phyloP scores from a whole-genome alignment of 352 stramenopile species.

The Pythium brachiatum region DNA sequence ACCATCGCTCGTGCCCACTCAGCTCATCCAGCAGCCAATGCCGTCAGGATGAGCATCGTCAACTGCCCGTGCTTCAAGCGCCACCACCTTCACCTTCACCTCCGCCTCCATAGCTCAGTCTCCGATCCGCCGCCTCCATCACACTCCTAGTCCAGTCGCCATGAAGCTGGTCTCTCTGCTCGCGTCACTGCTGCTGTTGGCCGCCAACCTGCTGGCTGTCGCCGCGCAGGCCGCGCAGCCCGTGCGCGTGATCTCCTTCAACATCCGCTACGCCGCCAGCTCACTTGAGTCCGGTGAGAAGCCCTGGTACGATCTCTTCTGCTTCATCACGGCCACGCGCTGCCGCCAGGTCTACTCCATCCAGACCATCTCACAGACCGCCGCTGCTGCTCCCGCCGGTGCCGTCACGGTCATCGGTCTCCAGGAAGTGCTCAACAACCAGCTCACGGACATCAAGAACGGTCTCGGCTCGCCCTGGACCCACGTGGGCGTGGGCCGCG shows the following conservation, averaged over 20 bases:
- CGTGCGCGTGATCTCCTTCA: constrained; percentile 19
- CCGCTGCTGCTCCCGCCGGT: constrained; percentile 3
- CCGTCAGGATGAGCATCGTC: too few relatives aligned
- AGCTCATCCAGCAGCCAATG: too few relatives aligned
- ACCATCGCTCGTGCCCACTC: too few relatives aligned
- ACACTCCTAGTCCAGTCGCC: background rate
- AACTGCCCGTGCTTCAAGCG: too few relatives aligned
- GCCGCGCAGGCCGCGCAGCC: constrained; percentile 6
- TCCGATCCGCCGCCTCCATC: background rate
- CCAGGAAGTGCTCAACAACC: constrained; percentile 20
- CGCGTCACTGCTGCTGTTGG: constrained; percentile 6
- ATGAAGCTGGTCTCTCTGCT: constrained; percentile 12
- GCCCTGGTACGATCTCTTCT: constrained; percentile 22
- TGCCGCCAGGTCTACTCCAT: constrained; percentile 14
- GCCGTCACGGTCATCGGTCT: constrained; percentile 21
- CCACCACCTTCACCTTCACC: background rate
- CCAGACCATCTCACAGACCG: constrained; percentile 10
- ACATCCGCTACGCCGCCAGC: constrained; percentile 15
- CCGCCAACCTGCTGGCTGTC: background rate
- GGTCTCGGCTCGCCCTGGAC: constrained; percentile 8
- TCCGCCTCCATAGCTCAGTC: background rate
- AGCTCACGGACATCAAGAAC: constrained; percentile 22
- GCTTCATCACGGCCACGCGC: constrained; percentile 8
- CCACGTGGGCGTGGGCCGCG: constrained; percentile 17
- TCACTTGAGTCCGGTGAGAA: constrained; percentile 16